Base-by-base conservation (phyloP, 1,284 basidiomycete genomes). In the Mrakiaceae sp. region DNA sequence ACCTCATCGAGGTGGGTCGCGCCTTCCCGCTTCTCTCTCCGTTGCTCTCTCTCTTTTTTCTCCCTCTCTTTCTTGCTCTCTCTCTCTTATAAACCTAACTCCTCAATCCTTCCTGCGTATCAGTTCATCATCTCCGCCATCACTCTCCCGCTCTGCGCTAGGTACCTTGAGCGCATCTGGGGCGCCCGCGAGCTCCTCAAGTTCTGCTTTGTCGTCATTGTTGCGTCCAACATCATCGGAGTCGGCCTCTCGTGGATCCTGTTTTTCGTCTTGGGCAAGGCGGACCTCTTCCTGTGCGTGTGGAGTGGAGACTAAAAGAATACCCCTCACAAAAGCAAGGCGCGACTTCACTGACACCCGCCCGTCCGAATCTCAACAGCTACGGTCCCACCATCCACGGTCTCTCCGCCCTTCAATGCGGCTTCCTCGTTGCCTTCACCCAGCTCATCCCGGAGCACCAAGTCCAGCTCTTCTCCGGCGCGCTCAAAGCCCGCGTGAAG, bases 371-470 rank as follows among this genome's bases (percentile, higher is more conserved):
- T 27, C 57, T 48, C 42, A 16, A 16, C 48, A 94, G 92, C 50
- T 91, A 88, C 74, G 90, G 86, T 42, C 85, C 90, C 79, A 82
- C 84, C 58, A 97, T 94, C 74, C 90, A 91, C 72, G 95, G 95
- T 42, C 84, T 94, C 74, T 89, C 90, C 80, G 88, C 90, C 2
- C 79, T 98, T n/a, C 90, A 96, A 72, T 86, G 86, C 58, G 89
- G 84, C 4, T 82, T 95, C 69, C 81, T 98, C 50, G 95, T 98
- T 63, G 95, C 93, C 9, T 96, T 97, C 77, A 97, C 93, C 2
- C 95, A 98, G 74, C 78, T 96, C 64, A 97, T 98, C 70, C 95
- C 96, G 42, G 95, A 98, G 74, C 93, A 98, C 72, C 94, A 97
- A 75, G 86, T 98, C 5, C 95, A 98, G 74, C 73, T 98, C 12